These are phyloP conservation scores for Zhuliangozyma blackwelliae DNA, from an alignment of 1,139 yeast species.

Conservation along the genomic window DNA sequence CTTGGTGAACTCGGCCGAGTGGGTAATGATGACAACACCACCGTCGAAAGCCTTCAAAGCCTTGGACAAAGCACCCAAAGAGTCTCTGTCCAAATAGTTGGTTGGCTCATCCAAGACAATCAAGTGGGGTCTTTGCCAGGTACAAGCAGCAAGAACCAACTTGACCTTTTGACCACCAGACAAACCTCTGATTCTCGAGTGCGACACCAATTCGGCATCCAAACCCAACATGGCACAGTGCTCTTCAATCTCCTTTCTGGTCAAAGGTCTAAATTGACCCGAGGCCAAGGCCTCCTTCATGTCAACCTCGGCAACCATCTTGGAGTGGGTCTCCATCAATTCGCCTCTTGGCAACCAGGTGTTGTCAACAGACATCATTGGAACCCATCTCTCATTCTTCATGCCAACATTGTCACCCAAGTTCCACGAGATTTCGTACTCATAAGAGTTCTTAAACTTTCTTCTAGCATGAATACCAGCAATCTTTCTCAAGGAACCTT, in stretches of 20 bases:
- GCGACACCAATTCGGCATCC: constrained; percentile 98
- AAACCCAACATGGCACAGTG: constrained; percentile 99
- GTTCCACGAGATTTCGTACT: constrained; percentile 95
- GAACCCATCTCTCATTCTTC: constrained; percentile 99
- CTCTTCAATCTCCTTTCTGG: constrained; percentile 98
- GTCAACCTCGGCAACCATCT: constrained; percentile 99
- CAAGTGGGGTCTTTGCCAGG: constrained; percentile 99
- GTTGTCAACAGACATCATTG: constrained; percentile 99
- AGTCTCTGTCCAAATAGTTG: constrained; percentile 98
- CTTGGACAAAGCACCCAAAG: constrained; percentile 98
- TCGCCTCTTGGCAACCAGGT: constrained; percentile 99
- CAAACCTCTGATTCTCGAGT: constrained; percentile 99
- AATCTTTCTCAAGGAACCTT: constrained; percentile 97
- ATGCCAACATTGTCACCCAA: constrained; percentile 98
- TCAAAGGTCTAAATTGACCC: constrained; percentile 99
- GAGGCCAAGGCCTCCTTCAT: constrained; percentile 99
- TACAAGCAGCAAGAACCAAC: constrained; percentile 99
- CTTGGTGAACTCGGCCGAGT: constrained; percentile 99
- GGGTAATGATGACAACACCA: constrained; percentile 99
- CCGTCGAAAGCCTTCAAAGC: constrained; percentile 98
- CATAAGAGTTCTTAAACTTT: constrained; percentile 99
- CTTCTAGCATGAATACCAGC: constrained; percentile 94
- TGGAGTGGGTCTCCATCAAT: constrained; percentile 95
- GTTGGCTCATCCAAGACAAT: constrained; percentile 99
- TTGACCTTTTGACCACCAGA: constrained; percentile 99